Conservation (phyloP, 805 yeast genomes). For the Naumovozyma baii region DNA sequence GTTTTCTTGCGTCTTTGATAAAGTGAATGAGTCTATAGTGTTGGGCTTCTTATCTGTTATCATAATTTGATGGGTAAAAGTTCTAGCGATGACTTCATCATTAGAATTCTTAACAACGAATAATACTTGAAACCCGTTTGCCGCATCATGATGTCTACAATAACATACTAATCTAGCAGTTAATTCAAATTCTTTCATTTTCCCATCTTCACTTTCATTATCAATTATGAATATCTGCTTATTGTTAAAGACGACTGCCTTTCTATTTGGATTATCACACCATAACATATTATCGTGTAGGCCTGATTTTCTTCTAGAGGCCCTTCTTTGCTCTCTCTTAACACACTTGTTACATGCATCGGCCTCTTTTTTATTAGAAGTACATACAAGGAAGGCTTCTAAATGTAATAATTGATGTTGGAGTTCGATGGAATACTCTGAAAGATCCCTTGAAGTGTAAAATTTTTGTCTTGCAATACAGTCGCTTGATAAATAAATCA, state of each 20-base stretch:
- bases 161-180: slow-evolving; percentile 84
- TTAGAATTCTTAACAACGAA: slow-evolving; percentile 54
- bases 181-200: slow-evolving; percentile 34
- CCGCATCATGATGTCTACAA: slow-evolving; percentile 88
- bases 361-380: slow-evolving; percentile 44
- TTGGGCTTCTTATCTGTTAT: slow-evolving; percentile 87
- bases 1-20: background rate
- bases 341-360: slow-evolving; percentile 82
- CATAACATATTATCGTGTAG: slow-evolving; percentile 68
- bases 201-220: slow-evolving; percentile 4
- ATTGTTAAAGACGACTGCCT: slow-evolving; percentile 86
- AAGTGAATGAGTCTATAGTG: slow-evolving; percentile 7
- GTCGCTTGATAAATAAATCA: slow-evolving; percentile 77
- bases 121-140: slow-evolving; percentile 70
- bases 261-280: slow-evolving; percentile 60
- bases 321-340: slow-evolving; percentile 87
- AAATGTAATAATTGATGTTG: slow-evolving; percentile 50
- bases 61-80: slow-evolving; percentile 65
- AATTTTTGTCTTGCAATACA: slow-evolving; percentile 80
- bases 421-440: slow-evolving; percentile 36
- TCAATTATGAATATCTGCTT: slow-evolving; percentile 62
- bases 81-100: slow-evolving; percentile 61
- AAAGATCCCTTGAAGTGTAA: slow-evolving; percentile 43
- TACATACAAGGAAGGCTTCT: slow-evolving; percentile 72
- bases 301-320: slow-evolving; percentile 83